These are phyloP conservation scores for Ustilago tritici DNA, from an alignment of 1,284 basidiomycete genomes.

Conservation along the genomic window DNA sequence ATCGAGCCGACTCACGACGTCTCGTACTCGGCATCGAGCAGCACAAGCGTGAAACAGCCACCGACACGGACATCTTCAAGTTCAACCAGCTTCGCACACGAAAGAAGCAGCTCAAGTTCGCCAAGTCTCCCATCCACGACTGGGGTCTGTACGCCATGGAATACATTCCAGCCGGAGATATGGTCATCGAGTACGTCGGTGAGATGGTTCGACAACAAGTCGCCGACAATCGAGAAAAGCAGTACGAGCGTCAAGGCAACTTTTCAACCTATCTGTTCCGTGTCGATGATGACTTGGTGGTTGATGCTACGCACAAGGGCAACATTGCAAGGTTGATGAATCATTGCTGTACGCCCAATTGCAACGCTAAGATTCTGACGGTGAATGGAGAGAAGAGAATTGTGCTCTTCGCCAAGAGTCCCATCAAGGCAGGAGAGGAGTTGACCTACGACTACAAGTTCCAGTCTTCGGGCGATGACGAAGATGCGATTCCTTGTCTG, in stretches of 20 bases:
- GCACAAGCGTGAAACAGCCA: constrained; percentile 77
- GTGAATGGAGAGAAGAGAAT: constrained; percentile 99
- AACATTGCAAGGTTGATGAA: constrained; percentile 77
- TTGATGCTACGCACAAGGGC: constrained; percentile 98
- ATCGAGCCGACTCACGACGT: constrained; percentile 92
- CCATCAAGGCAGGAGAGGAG: constrained; percentile 80
- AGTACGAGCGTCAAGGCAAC: constrained; percentile 77
- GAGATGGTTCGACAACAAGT: constrained; percentile 95
- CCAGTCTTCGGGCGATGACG: constrained; percentile 64
- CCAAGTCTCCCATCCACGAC: constrained; percentile 95
- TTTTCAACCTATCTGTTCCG: constrained; percentile 69
- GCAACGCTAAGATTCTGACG: constrained; percentile 97
- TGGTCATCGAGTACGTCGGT: constrained; percentile 99
- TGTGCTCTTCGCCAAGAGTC: constrained; percentile 93
- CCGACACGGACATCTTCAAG: constrained; percentile 78
- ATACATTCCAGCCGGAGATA: constrained; percentile 90
- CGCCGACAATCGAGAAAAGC: constrained; percentile 95
- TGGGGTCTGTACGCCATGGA: constrained; percentile 80
- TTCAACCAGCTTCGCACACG: constrained; percentile 98
- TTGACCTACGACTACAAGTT: constrained; percentile 70
- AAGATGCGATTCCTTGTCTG: constrained; percentile 70
- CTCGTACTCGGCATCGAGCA: constrained; percentile 94
- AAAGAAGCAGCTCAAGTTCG: constrained; percentile 97
- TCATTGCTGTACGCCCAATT: constrained; percentile 97
- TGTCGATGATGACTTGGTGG: constrained; percentile 73